Evolutionary conservation across 768 basidiomycete genomes (phyloP), one percentile per base, ranked within the genome.

Genomic region (Podaxis pistillaris): DNA sequence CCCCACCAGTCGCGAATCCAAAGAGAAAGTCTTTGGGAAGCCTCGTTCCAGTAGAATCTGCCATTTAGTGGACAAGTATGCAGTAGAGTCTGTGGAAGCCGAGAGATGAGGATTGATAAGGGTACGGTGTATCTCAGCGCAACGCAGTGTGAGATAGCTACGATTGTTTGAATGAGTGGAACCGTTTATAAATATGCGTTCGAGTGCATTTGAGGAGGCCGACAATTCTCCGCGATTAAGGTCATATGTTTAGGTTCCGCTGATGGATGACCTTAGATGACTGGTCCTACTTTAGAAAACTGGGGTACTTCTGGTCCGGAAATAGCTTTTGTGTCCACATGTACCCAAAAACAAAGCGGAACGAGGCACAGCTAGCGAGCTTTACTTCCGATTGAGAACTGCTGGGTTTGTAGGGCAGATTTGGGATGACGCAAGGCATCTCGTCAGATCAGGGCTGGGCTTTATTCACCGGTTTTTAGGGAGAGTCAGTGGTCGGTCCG

Each of bases 21-120:
- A 72, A 76, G 26, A 75, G 64, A 65, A 77, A 77, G 56, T 69
- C 71, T 40, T 69, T 60, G 11, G 76, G 74, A n/a, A 77, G 69
- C n/a, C 55, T 54, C 40, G 17, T 30, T 15, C 15, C n/a, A 38
- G 41, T 7, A 2, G 57, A 15, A 46, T 58, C 57, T 22, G 30
- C 57, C 57, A 58, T 58, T 57, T 36, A 19, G 15, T 38, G 3
- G 26, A 28, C 41, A 57, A 24, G 17, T 56, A 11, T 12, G 22
- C 19, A 19, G 41, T 13, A 37, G 24, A n/a, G 36, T 24, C 13
- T 19, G 17, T 13, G 13, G 28, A 8, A 33, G 26, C 9, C 22
- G 1, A 9, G 22, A 49, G 47, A 6, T 5, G 41, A 44, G 41
- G 41, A 44, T 19, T 13, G 41, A 19, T 49, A n/a, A 12, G n/a